Percentiles rank a stretch among this genome's conserved stretches.
These are phyloP conservation scores for Metschnikowia bowlesiae DNA, from an alignment of 805 yeast species.

Conservation along the genomic window DNA sequence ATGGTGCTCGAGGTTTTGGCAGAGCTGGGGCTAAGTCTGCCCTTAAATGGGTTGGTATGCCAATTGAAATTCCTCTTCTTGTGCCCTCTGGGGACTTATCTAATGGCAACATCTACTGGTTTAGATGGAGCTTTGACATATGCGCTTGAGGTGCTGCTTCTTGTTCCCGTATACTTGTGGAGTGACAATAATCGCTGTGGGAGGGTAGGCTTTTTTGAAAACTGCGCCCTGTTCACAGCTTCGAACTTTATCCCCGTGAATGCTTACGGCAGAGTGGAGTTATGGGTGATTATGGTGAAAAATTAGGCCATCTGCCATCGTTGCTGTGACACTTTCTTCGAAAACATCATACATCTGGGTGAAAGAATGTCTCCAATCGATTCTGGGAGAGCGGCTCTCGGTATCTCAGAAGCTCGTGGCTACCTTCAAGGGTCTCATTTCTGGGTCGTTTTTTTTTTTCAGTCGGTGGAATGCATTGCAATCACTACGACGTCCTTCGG, in stretches of 20 bases:
- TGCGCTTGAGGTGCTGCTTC: constrained; percentile 20
- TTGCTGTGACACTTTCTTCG: constrained; percentile 1
- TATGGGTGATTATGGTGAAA: constrained; percentile 17
- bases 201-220: constrained; percentile 6
- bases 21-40: constrained; percentile 18
- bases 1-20: constrained; percentile 19
- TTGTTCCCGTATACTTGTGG: constrained; percentile 17
- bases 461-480: constrained; percentile 18
- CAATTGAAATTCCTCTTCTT: constrained; percentile 18
- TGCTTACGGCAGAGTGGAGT: constrained; percentile 20
- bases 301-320: constrained; percentile 14
- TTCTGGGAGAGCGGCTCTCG: constrained; percentile 2
- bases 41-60: constrained; percentile 20
- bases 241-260: constrained; percentile 21
- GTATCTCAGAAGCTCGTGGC: constrained; percentile 1
- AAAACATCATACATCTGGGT: constrained; percentile 10
- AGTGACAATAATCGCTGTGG: background rate
- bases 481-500: constrained; percentile 13
- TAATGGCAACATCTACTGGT: constrained; percentile 21
- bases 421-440: constrained; percentile 11
- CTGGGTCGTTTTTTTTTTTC: constrained; percentile 18
- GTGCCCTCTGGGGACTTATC: constrained; percentile 17
- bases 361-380: no score
- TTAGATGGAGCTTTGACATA: constrained; percentile 24
- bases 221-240: constrained; percentile 16